Conservation (phyloP, 164 flowering plant genomes). For the Berberis thunbergii region DNA sequence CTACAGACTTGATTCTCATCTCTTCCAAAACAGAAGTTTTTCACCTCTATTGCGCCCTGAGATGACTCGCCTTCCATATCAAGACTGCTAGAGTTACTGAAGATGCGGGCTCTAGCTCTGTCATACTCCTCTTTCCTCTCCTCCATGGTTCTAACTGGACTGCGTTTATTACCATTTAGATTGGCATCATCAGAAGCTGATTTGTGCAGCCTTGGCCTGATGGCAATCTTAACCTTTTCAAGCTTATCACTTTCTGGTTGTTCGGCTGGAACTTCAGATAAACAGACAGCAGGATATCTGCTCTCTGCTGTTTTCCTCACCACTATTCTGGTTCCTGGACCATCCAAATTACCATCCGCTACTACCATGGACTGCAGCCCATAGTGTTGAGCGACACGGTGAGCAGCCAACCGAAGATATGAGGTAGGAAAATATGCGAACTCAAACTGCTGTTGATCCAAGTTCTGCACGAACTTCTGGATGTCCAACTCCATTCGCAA, state of each 20-base stretch:
- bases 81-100: constrained; percentile 40
- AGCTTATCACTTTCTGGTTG: constrained; percentile 49
- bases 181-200: constrained; percentile 26
- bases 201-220: constrained; percentile 48
- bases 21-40: constrained; percentile 21
- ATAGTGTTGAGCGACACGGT: constrained; percentile 93
- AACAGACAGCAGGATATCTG: constrained; percentile 49
- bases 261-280: constrained; percentile 71
- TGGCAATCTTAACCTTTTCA: constrained; percentile 55
- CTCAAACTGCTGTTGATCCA: constrained; percentile 67
- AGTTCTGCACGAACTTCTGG: constrained; percentile 67
- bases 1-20: constrained; percentile 39
- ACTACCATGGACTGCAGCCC: constrained; percentile 61
- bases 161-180: constrained; percentile 35
- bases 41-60: constrained; percentile 30
- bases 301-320: constrained; percentile 56
- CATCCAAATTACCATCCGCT: constrained; percentile 50
- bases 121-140: constrained; percentile 97
- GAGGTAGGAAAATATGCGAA: constrained; percentile 85
- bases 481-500: constrained; percentile 90
- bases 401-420: constrained; percentile 92
- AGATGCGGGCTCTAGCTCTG: constrained; percentile 88
- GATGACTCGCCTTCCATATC: constrained; percentile 28
- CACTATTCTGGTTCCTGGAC: constrained; percentile 51
- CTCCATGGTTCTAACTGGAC: constrained; percentile 61